Base-by-base conservation (phyloP, 768 basidiomycete genomes). In the Leccinum variicolor region DNA sequence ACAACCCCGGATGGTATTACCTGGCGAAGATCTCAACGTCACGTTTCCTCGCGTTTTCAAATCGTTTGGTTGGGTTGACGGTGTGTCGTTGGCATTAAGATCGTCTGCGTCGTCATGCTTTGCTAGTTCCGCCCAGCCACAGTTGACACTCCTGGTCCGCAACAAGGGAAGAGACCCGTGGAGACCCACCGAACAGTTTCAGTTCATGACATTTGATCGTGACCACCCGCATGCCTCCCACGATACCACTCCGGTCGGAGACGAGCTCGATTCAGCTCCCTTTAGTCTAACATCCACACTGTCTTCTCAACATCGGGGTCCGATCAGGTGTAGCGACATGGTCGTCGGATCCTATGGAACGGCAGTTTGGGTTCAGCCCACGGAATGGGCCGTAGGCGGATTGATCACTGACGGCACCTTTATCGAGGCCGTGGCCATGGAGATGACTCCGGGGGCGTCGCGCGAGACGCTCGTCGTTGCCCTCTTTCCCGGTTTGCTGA, bases 51-150 rank as follows among this genome's bases (percentile, higher is more conserved):
- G 64, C 1, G 74, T 80, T 0, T 65, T 77, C 39, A 79, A 77
- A 1, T 81, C 82, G 3, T 87, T 86, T 62, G 86, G 86, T 15
- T 88, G 86, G 86, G 79, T 86, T 14, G 87, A 88, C 53, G 81
- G 82, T 8, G 75, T 84, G 36, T 78, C 78, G 2, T 76, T 81
- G 2, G 60, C 74, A 1, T 60, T 68, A 56, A 47, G 50, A 17
- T 53, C 61, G 11, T 25, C 52, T 19, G 31, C 43, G 1, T 50
- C 52, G 5, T 29, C 33, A 29, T 34, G 6, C n/a, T 45, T 58
- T 19, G 34, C n/a, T 5, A 10, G 33, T 25, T 34, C 50, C 29
- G 31, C 52, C 33, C 62, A 51, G 13, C 43, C 55, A 21, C 26
- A 75, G 0, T 61, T 86, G 17, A 78, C 80, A 0, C 75, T 88